A percentile compares a stretch with the other conserved stretches of the same genome.
These are phyloP conservation scores for Ceratocystis lukuohia DNA, from an alignment of 2,329 filamentous ascomycete genomes.

Conservation along the genomic window DNA sequence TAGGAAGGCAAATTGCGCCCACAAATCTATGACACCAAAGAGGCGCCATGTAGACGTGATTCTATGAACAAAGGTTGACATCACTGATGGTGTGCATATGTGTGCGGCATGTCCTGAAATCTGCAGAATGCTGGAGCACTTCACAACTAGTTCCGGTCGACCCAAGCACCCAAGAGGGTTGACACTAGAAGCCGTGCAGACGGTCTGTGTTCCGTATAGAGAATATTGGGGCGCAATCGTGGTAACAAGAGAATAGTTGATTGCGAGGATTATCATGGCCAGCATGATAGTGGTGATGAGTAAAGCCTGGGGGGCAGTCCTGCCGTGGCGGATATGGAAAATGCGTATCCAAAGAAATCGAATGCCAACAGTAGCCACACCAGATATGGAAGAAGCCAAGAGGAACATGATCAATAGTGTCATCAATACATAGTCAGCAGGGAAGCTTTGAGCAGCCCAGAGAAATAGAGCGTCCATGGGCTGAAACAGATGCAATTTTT, in stretches of 20 bases:
- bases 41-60: conserved; percentile 90
- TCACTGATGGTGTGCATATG: conserved; percentile 82
- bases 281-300: conserved; percentile 84
- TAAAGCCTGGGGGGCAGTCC: conserved; percentile 82
- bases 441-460: conserved; percentile 68
- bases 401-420: conserved; percentile 71
- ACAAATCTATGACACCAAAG: conserved; percentile 86
- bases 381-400: conserved; percentile 77
- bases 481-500: conserved; percentile 79
- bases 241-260: conserved; percentile 89
- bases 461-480: conserved; percentile 86
- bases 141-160: conserved; percentile 56
- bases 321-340: conserved; percentile 78
- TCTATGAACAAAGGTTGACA: conserved; percentile 85
- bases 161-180: conserved; percentile 60
- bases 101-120: conserved; percentile 53
- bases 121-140: conserved; percentile 65
- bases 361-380: conserved; percentile 76
- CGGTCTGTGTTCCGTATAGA: conserved; percentile 86
- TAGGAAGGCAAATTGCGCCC: conserved; percentile 89
- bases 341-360: conserved; percentile 91
- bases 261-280: conserved; percentile 74
- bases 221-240: conserved; percentile 92
- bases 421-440: conserved; percentile 84
- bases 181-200: conserved; percentile 60